These are phyloP conservation scores for Moesziomyces parantarcticus DNA, from an alignment of 1,284 basidiomycete genomes.

Conservation along the genomic window DNA sequence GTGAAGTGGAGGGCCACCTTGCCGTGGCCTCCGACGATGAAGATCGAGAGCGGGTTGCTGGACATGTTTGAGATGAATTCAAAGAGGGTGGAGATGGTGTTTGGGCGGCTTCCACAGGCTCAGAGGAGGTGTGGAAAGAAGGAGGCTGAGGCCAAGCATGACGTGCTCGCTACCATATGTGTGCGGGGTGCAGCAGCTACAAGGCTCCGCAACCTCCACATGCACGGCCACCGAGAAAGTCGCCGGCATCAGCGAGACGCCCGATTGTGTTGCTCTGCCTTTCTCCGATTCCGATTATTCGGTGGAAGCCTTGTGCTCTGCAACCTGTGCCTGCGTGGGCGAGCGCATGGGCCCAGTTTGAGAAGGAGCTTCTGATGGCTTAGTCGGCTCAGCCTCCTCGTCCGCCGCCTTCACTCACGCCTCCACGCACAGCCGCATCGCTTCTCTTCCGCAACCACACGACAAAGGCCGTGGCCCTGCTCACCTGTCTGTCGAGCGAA, in stretches of 20 bases:
- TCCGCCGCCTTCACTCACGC: too few species aligned
- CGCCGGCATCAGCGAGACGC: too few species aligned
- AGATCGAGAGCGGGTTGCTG: slow-evolving; percentile 40
- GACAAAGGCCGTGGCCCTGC: not conserved
- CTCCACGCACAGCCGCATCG: too few species aligned
- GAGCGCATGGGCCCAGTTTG: not conserved
- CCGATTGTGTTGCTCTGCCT: not conserved
- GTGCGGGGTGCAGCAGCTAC: too few species aligned
- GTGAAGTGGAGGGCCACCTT: slow-evolving; percentile 57
- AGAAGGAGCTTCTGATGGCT: not conserved
- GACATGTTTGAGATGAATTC: slow-evolving; percentile 11
- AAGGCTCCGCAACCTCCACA: too few species aligned
- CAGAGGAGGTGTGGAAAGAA: too few species aligned
- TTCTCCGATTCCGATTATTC: not conserved
- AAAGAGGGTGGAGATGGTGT: not conserved
- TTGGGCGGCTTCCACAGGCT: too few species aligned
- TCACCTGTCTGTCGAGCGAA: not conserved
- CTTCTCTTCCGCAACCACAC: not conserved
- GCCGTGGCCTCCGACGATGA: slow-evolving; percentile 56
- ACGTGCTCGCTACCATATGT: too few species aligned
- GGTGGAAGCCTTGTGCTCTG: not conserved
- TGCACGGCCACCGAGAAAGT: too few species aligned
- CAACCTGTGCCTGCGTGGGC: not conserved
- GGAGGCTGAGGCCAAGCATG: too few species aligned
- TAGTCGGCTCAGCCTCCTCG: not conserved